These are phyloP conservation scores for Jatropha podagrica DNA, from an alignment of 441 rosid species.

Conservation along the genomic window DNA sequence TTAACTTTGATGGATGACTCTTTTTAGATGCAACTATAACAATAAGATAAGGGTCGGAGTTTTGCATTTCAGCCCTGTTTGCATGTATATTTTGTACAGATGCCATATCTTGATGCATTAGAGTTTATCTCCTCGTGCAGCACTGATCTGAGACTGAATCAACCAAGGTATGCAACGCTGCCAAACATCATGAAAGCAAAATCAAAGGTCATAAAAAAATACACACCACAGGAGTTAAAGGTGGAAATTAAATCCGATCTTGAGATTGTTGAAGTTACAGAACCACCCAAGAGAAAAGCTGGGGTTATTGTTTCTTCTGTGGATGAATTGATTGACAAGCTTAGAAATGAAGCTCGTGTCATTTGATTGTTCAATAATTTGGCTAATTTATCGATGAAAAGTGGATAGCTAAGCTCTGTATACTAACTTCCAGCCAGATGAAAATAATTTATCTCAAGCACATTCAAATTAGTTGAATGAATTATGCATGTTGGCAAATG, in stretches of 20 bases:
- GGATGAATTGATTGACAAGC: constrained; percentile 80
- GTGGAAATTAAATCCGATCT: constrained; percentile 61
- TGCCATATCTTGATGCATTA: background rate
- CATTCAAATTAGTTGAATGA: background rate
- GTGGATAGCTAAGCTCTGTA: background rate
- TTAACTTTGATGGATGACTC: no score
- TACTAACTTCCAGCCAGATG: background rate
- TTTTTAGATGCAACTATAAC: background rate
- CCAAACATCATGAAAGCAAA: constrained; percentile 97
- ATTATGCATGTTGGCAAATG: no score
- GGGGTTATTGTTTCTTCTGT: constrained; percentile 68
- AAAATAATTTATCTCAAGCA: background rate
- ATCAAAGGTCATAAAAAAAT: constrained; percentile 76
- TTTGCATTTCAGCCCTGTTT: background rate
- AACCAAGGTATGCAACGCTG: constrained; percentile 91
- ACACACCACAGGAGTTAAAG: constrained; percentile 61
- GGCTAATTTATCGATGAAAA: constrained; percentile 2
- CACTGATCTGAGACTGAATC: constrained; percentile 89
- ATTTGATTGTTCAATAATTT: constrained; percentile 32
- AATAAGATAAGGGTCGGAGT: background rate
- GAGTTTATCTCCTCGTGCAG: constrained; percentile 37
- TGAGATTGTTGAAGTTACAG: constrained; percentile 67
- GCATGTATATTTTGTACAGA: background rate
- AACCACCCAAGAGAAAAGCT: constrained; percentile 80
- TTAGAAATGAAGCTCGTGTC: constrained; percentile 73